Base-by-base conservation (phyloP, 2,329 filamentous ascomycete species). In the Pestalotiopsis sp. region DNA sequence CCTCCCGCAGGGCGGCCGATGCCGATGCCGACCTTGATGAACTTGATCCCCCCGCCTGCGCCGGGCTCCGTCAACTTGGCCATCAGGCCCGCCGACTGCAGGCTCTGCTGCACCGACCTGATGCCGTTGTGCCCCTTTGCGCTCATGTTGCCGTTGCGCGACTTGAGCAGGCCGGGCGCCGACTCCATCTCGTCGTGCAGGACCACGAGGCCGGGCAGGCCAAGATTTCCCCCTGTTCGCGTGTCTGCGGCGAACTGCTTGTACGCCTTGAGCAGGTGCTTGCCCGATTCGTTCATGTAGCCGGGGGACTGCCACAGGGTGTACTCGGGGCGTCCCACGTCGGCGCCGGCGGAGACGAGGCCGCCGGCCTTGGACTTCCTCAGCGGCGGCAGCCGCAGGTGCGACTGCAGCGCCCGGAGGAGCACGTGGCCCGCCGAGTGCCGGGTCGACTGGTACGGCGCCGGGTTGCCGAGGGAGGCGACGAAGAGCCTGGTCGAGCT, bases 121-220 rank as follows among this genome's bases (percentile, higher is more conserved):
- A 68, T 26, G 4, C 67, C 67, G 20, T 68, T 68, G 40, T 68
- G 67, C 4, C 67, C 67, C 24, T 48, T 68, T 13, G 65, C 67
- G 39, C 67, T 68, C 13, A 61, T 14, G 38, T 55, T 22, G 17
- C 67, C 67, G 14, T n/a, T 30, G 7, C 67, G 55, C 30, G 65
- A 17, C 24, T 30, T 64, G 35, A 68, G 44, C 22, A 62, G 48
- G 9, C 60, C 67, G 4, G 67, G 67, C 2, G 60, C 56, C 9
- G 30, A 35, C 40, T 68, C 65, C 67, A 68, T 68, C 40, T 68
- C 67, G 52, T 68, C 67, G 56, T 68, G 61, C 35, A 68, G 65
- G 9, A 68, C 40, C 35, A 68, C 56, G 38, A 68, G 44, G 6
- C 64, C 61, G 22, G 67, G 67, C 30, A 64, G 55, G 35, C 20